Conservation (phyloP, 2,329 filamentous ascomycete species). For the Sporothrix luriei region DNA sequence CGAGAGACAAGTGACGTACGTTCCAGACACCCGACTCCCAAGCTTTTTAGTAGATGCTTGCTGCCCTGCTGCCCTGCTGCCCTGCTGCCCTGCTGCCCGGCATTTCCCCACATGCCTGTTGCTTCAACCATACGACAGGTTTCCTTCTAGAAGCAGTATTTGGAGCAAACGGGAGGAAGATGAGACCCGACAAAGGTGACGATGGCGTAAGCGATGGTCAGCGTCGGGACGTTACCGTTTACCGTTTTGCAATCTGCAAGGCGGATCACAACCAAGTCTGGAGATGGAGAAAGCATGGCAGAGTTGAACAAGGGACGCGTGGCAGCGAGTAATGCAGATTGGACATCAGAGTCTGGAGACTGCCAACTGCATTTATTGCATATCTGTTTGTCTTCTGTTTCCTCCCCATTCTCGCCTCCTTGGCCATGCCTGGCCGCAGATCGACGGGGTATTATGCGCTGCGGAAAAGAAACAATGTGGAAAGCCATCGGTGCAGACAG, state of each 20-base stretch:
- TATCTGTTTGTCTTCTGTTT: neutral
- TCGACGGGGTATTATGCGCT: neutral
- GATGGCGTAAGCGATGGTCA: neutral
- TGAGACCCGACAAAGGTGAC: neutral
- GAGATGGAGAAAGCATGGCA: neutral
- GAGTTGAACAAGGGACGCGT: neutral
- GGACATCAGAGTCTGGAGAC: neutral
- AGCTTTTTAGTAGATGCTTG: too few species aligned
- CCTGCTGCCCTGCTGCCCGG: too few species aligned
- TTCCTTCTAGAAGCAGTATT: neutral
- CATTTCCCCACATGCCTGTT: neutral
- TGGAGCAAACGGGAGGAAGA: neutral
- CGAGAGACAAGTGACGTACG: neutral
- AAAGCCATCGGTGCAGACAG: neutral
- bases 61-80: too few species aligned
- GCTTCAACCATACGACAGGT: neutral
- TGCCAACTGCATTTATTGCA: neutral
- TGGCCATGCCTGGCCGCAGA: neutral
- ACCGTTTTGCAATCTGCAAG: slow-evolving; percentile 15
- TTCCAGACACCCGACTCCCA: too few species aligned
- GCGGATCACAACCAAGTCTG: slow-evolving; percentile 11
- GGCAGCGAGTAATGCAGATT: neutral
- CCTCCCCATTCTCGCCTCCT: neutral
- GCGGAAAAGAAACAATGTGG: neutral
- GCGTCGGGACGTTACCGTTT: neutral